These are phyloP conservation scores for Epichloe aotearoae DNA, from an alignment of 2,329 filamentous ascomycete genomes.

Conservation along the genomic window DNA sequence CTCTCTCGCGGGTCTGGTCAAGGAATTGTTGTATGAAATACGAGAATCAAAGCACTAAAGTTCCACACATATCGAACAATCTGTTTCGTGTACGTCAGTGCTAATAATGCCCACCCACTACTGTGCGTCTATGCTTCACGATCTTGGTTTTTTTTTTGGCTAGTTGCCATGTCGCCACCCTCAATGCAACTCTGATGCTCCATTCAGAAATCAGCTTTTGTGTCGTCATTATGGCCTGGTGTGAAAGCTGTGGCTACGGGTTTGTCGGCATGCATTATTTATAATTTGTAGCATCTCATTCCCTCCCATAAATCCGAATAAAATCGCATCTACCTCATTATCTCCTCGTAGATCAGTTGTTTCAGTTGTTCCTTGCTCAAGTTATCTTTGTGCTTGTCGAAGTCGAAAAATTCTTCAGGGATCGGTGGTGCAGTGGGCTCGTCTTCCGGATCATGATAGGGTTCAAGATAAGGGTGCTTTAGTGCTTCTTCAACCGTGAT, in stretches of 20 bases:
- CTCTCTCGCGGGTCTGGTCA: background rate
- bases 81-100: conserved; percentile 1
- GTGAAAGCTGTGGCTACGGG: background rate
- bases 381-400: conserved; percentile 99
- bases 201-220: background rate
- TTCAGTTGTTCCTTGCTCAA: conserved; percentile 97
- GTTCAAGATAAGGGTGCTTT: conserved; percentile 95
- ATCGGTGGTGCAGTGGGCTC: conserved; percentile 95
- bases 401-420: conserved; percentile 98
- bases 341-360: conserved; percentile 94
- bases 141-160: background rate
- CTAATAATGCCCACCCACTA: background rate
- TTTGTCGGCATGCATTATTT: background rate
- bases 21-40: background rate
- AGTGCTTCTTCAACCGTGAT: conserved; percentile 96
- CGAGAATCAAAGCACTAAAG: background rate
- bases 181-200: background rate
- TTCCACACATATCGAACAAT: background rate
- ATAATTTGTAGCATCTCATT: background rate
- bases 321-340: conserved; percentile 45
- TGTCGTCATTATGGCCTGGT: background rate
- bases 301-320: background rate
- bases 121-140: background rate
- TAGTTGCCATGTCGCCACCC: background rate
- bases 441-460: conserved; percentile 96